Evolutionary conservation across 768 basidiomycete genomes (phyloP).

Genomic region (Psilocybe tampanensis): DNA sequence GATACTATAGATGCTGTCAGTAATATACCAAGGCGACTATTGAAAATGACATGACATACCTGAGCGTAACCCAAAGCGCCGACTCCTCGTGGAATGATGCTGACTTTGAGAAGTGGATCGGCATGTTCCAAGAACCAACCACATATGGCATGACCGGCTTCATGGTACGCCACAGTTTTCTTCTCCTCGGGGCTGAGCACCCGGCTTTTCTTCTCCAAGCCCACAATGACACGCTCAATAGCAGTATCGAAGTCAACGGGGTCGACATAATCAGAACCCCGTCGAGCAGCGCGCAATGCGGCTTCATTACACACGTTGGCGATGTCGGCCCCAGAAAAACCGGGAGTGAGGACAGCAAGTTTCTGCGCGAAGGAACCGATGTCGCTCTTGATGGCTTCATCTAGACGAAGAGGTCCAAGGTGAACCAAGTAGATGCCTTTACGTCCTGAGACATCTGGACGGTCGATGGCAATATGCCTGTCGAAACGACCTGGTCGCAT

Average conservation of each 20-base stretch:
- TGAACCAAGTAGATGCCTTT: slow-evolving; percentile 95
- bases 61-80: slow-evolving; percentile 97
- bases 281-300: slow-evolving; percentile 91
- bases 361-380: slow-evolving; percentile 77
- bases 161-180: slow-evolving; percentile 98
- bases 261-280: slow-evolving; percentile 74
- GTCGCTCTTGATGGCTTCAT: slow-evolving; percentile 51
- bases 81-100: slow-evolving; percentile 95
- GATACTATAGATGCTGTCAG: slow-evolving; percentile 55
- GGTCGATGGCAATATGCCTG: slow-evolving; percentile 92
- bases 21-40: not conserved
- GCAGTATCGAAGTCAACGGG: slow-evolving; percentile 94
- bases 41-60: slow-evolving; percentile 42
- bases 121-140: slow-evolving; percentile 99
- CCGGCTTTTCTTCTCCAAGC: slow-evolving; percentile 93
- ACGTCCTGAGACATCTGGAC: slow-evolving; percentile 92
- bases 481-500: slow-evolving; percentile 99
- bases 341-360: slow-evolving; percentile 94
- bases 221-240: slow-evolving; percentile 97
- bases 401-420: slow-evolving; percentile 78
- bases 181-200: slow-evolving; percentile 95
- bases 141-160: slow-evolving; percentile 97
- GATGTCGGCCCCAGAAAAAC: slow-evolving; percentile 98
- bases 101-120: slow-evolving; percentile 95
- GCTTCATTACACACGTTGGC: slow-evolving; percentile 99